Base-by-base conservation (phyloP, 148 eudicot genomes). In the Vaccinium myrtillus region DNA sequence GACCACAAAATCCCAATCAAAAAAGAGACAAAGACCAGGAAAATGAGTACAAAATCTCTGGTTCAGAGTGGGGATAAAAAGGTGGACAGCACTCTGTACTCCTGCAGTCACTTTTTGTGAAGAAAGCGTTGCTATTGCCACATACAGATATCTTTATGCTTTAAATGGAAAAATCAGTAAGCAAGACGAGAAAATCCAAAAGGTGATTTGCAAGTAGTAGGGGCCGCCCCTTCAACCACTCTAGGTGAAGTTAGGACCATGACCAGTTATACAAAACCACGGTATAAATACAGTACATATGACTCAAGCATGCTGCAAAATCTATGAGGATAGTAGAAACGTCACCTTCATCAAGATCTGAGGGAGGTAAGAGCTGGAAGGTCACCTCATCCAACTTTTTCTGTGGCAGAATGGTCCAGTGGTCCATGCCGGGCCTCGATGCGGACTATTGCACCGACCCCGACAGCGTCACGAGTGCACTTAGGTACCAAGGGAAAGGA, bases 191-290 rank as follows among this genome's bases (percentile, higher is more conserved):
- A 56, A 12, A 32, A 27, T 27, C 74, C 21, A 36, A 36, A 75
- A 19, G 16, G 15, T 39, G 51, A 50, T 18, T 56, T 56, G 23
- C 70, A 16, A 55, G 70, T 16, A 25, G 85, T 58, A 83, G 85
- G 85, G 85, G 85, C 80, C 85, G 53, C 53, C 78, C 63, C 23
- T 11, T 54, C 69, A 58, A 36, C 14, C 49, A 39, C 43, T 65
- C 71, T 65, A 3, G 36, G 71, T 65, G 71, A 65, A 25, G 32
- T 10, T 61, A n/a, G 32, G 32, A 65, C 32, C 15, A 23, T 25
- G 32, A 9, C 71, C 71, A n/a, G 69, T 8, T 63, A 63, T n/a
- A 63, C 3, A 65, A 65, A 65, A 1, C 25, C 25, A 65, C 2
- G 13, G 3, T 11, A 25, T n/a, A 2, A 9, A n/a, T 8, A n/a